Percentiles rank a stretch among this genome's conserved stretches.
Evolutionary conservation across 1,284 basidiomycete species (phyloP).

Genomic region (Apiotrichum mycotoxinovorans): DNA sequence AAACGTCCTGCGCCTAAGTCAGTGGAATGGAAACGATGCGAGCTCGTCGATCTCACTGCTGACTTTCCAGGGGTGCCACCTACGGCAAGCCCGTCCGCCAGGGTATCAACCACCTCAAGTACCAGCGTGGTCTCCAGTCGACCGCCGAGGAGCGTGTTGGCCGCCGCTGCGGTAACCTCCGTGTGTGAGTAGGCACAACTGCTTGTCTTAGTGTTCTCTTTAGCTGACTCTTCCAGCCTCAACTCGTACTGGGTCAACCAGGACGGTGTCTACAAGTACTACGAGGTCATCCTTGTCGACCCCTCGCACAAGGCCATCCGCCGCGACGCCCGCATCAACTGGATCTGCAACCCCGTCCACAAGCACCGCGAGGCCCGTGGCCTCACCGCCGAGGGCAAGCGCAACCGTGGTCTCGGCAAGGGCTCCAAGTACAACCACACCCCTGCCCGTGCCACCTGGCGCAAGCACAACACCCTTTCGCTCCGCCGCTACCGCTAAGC

Average conservation of each 20-base stretch:
- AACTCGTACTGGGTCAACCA: conserved; percentile 99
- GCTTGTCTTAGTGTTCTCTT: background rate
- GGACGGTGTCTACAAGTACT: conserved; percentile 99
- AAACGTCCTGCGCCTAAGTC: conserved; percentile 96
- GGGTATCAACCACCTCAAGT: conserved; percentile 99
- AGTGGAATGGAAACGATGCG: too few relatives aligned
- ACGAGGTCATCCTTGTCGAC: conserved; percentile 97
- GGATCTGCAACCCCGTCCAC: conserved; percentile 96
- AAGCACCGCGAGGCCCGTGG: conserved; percentile 97
- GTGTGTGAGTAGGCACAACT: conserved; percentile 60
- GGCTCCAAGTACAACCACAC: conserved; percentile 93
- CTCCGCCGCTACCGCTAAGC: conserved; percentile 93
- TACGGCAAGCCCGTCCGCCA: conserved; percentile 99
- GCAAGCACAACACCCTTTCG: conserved; percentile 96
- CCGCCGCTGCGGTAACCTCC: conserved; percentile 89
- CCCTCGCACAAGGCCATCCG: conserved; percentile 64
- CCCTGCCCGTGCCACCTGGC: conserved; percentile 87
- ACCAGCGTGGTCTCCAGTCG: conserved; percentile 86
- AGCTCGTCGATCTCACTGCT: too few relatives aligned
- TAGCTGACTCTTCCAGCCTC: conserved; percentile 47
- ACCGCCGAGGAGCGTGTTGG: conserved; percentile 98
- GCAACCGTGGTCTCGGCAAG: conserved; percentile 80
- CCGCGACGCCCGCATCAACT: conserved; percentile 92
- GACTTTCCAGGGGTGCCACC: conserved; percentile 93
- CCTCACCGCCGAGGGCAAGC: conserved; percentile 93